A percentile compares a stretch with the other conserved stretches of the same genome.
phyloP scores from a whole-genome alignment of 2,329 filamentous ascomycete genomes.

The Cercospora brassicicola region DNA sequence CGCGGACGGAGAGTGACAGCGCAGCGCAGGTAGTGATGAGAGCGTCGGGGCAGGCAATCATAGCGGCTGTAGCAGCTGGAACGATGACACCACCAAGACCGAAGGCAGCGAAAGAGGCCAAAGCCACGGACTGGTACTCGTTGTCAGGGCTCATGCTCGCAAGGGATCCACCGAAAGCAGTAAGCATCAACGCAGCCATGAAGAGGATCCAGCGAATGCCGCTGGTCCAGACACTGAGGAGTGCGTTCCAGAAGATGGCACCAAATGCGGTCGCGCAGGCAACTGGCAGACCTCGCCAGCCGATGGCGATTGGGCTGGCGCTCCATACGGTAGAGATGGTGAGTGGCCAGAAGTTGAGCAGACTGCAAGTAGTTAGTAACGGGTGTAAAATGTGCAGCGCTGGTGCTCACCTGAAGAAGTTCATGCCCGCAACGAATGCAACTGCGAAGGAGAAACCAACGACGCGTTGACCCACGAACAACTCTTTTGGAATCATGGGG shows the following conservation, averaged over 20 bases:
- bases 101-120: constrained; percentile 39
- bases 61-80: constrained; percentile 36
- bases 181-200: constrained; percentile 27
- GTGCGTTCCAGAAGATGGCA: constrained; percentile 58
- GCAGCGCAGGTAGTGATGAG: constrained; percentile 36
- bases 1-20: constrained; percentile 35
- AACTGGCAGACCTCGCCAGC: constrained; percentile 62
- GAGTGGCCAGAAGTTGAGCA: constrained; percentile 61
- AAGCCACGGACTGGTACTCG: constrained; percentile 24
- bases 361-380: constrained; percentile 10
- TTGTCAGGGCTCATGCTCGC: constrained; percentile 58
- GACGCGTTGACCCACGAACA: constrained; percentile 36
- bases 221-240: constrained; percentile 59
- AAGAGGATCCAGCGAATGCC: constrained; percentile 61
- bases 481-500: constrained; percentile 44
- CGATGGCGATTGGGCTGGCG: constrained; percentile 60
- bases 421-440: constrained; percentile 41
- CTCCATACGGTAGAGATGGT: constrained; percentile 64
- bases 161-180: constrained; percentile 48
- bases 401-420: constrained; percentile 35
- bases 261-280: constrained; percentile 54
- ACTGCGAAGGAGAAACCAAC: constrained; percentile 39
- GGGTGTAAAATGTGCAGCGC: background rate
- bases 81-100: constrained; percentile 41
- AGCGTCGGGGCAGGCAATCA: constrained; percentile 35